These are phyloP conservation scores for Draba incana DNA, from an alignment of 345 rosid genomes.

Conservation along the genomic window DNA sequence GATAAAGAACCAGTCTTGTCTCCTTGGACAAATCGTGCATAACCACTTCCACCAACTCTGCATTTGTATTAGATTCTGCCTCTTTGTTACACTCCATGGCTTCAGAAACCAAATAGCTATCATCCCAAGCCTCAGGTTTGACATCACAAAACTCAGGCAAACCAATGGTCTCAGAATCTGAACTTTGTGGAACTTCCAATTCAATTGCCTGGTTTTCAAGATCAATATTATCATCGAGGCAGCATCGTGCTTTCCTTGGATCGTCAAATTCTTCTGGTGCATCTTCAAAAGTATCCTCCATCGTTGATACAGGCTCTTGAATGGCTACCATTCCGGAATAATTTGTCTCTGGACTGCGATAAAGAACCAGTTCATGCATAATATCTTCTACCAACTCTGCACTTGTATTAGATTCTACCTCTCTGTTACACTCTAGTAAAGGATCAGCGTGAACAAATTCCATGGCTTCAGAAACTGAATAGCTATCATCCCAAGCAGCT, in stretches of 20 bases:
- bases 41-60: slow-evolving; percentile 26
- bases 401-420: slow-evolving; percentile 29
- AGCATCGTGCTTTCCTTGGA: slow-evolving; percentile 36
- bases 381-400: slow-evolving; percentile 26
- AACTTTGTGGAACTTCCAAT: slow-evolving; percentile 5
- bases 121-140: slow-evolving; percentile 51
- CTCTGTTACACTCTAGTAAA: slow-evolving; percentile 28
- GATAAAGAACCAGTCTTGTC: neutral
- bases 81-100: slow-evolving; percentile 29
- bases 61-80: slow-evolving; percentile 28
- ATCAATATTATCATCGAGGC: slow-evolving; percentile 31
- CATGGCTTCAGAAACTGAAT: slow-evolving; percentile 42
- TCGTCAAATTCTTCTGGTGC: slow-evolving; percentile 13
- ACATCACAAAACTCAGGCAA: slow-evolving; percentile 35
- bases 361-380: slow-evolving; percentile 16
- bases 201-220: slow-evolving; percentile 12
- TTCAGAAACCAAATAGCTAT: slow-evolving; percentile 41
- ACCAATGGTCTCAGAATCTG: slow-evolving; percentile 25
- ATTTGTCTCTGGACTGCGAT: slow-evolving; percentile 22
- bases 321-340: slow-evolving; percentile 16
- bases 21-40: slow-evolving; percentile 23
- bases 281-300: slow-evolving; percentile 19
- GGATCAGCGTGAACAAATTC: slow-evolving; percentile 26
- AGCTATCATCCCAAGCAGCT: slow-evolving; percentile 44
- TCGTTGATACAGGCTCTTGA: slow-evolving; percentile 34